Evolutionary conservation across 2,329 filamentous ascomycete species (phyloP), one percentile per base, ranked within the genome.

Genomic region (Plectosphaerella plurivora): DNA sequence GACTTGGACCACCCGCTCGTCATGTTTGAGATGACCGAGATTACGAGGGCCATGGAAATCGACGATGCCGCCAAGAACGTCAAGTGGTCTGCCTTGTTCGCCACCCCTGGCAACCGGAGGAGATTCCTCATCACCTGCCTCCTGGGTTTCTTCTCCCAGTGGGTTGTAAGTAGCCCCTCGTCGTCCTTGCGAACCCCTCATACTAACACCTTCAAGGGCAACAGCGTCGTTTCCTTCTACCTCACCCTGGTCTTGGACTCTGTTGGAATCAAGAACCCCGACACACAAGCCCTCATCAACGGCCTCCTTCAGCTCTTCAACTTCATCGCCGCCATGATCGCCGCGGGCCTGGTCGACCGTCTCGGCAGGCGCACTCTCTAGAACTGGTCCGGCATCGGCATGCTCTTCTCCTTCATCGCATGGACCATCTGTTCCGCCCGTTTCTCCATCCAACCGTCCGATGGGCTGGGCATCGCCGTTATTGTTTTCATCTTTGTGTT

Each of bases 401-500:
- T 62, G 5, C 51, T 60, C 14, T 49, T 37, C 2, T 54, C 51
- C 41, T 60, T 53, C 51, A 41, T 57, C 15, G 49, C 51, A 8
- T 60, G 58, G 58, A 60, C 58, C 68, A 52, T 70, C 67, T 33
- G 22, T 25, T 33, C 45, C 5, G 45, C 45, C 5, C 45, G 45
- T 15, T 33, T 33, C 45, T 6, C 10, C 24, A n/a, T 16, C 22
- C 9, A 6, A 7, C 22, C 28, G 18, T 45, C 42, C 58, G 69
- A 4, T 63, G 63, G 0, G 55, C 68, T 1, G 16, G 73, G 72
- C 12, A 68, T 70, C 47, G 73, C 67, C 8, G 72, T 76, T 18
- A 72, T 79, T 52, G 71, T 71, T 12, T 70, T 72, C 54, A 69
- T 78, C 22, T 78, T 70, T 58, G 63, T 75, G 50, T 76, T 70